These are phyloP conservation scores for Clathrus columnatus DNA, from an alignment of 768 basidiomycete genomes.

Conservation along the genomic window DNA sequence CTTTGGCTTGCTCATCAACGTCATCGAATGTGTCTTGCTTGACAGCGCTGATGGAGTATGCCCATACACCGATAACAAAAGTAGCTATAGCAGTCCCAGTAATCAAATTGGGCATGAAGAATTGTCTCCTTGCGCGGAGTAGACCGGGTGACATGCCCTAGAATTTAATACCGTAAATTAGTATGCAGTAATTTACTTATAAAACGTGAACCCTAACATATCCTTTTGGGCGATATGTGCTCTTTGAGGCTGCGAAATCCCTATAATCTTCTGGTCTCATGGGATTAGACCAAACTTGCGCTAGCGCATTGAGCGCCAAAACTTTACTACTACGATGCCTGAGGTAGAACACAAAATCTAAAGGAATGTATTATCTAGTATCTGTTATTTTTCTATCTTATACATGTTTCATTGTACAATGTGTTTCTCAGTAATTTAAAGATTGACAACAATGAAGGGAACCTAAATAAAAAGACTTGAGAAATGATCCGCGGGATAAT, in stretches of 20 bases:
- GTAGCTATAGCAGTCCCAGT: conserved; percentile 63
- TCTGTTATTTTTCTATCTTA: no score
- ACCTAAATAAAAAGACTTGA: conserved; percentile 36
- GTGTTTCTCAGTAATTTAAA: conserved; percentile 28
- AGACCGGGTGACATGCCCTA: conserved; percentile 85
- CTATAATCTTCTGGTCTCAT: background rate
- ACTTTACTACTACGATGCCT: no score
- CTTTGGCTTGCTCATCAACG: conserved; percentile 67
- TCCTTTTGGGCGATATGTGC: conserved; percentile 41
- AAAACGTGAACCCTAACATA: conserved; percentile 31
- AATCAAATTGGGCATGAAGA: conserved; percentile 66
- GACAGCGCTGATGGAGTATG: conserved; percentile 89
- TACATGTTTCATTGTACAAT: no score
- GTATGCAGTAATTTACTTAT: conserved; percentile 5
- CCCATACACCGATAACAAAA: conserved; percentile 78
- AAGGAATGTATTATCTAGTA: no score
- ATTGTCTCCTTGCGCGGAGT: conserved; percentile 79
- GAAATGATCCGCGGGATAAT: conserved; percentile 6
- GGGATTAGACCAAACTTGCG: background rate
- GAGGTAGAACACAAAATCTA: no score
- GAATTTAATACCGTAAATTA: conserved; percentile 9
- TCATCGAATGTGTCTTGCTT: conserved; percentile 91
- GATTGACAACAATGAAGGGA: conserved; percentile 71
- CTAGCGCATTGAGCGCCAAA: no score
- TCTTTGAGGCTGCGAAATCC: background rate